Evolutionary conservation across 306 rosid species (phyloP), one percentile per base, ranked within the genome.

Genomic region (Rubus parviflorus): DNA sequence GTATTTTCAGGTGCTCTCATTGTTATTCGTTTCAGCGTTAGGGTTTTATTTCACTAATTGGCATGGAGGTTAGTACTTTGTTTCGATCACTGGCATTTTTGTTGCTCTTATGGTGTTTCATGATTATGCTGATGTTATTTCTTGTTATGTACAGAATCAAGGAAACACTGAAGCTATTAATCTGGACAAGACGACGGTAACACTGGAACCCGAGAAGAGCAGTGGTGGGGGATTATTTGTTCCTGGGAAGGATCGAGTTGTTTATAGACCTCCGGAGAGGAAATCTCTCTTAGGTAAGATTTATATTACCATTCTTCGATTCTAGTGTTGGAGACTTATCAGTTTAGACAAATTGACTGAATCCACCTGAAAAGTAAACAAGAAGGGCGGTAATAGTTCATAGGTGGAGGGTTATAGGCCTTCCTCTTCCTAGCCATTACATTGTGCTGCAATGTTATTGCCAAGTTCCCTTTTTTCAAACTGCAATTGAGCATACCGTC

Each of bases 241-340:
- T 79, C 97, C 97, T 0, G 97, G 97, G 78, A 95, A 89, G 81
- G 97, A 92, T 48, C 79, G 90, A 54, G 83, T 90, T 25, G 90
- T 79, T 41, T 95, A 85, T 57, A 86, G 86, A 45, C 88, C 96
- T 78, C 92, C 82, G 0, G 97, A 92, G 79, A 86, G 88, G 79
- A 92, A 88, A 82, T 95, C 97, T 3, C 85, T 87, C 5, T 72
- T 95, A 61, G 98, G 97, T 95, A 83, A 63, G 57, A 40, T 69
- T 77, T 80, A 19, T 42, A 23, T 80, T 51, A 15, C 76, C 48
- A 4, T 40, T 41, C 23, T 42, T 72, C 2, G 42, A 35, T 37
- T 68, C n/a, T 74, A 17, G 12, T 49, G 10, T 37, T 69, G 73
- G 41, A 69, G 23, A 48, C 6, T 12, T 46, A 48, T 46, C 56